phyloP scores from a whole-genome alignment of 2,329 filamentous ascomycete genomes.

The Madurella mycetomatis region DNA sequence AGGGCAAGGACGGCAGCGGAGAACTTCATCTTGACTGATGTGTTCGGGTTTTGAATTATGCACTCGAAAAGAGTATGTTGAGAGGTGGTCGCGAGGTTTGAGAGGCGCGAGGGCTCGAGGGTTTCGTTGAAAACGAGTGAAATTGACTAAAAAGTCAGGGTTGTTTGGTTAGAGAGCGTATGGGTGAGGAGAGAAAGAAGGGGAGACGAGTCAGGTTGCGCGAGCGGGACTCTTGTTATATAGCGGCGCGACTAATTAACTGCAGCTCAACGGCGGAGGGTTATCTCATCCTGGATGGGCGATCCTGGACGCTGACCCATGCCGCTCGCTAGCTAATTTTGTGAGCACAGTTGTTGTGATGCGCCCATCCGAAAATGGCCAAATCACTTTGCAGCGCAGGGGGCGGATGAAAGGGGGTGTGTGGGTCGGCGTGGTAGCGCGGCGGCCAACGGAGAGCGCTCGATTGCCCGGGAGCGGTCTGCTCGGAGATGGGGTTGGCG shows the following conservation, averaged over 20 bases:
- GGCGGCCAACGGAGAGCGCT: conserved; percentile 14
- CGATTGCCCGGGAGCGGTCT: conserved; percentile 4
- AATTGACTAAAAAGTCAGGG: conserved; percentile 56
- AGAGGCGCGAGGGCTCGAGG: conserved; percentile 26
- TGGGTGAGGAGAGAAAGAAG: conserved; percentile 43
- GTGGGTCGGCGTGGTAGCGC: conserved; percentile 16
- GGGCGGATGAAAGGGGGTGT: conserved; percentile 21
- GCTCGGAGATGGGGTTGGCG: conserved; percentile 1
- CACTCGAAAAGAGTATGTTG: conserved; percentile 26
- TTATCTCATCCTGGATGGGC: background rate
- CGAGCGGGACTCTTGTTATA: conserved; percentile 44
- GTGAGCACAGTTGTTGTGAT: conserved; percentile 1
- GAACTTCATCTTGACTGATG: conserved; percentile 63
- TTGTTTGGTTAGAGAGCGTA: conserved; percentile 38
- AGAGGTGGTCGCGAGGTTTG: conserved; percentile 26
- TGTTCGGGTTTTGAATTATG: conserved; percentile 40
- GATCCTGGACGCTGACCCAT: too few relatives aligned
- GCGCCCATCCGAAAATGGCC: conserved; percentile 16
- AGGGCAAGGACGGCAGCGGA: conserved; percentile 50
- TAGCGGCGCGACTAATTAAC: conserved; percentile 25
- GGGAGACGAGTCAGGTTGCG: conserved; percentile 31
- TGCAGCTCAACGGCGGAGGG: conserved; percentile 8
- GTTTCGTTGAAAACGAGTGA: conserved; percentile 47
- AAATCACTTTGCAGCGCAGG: conserved; percentile 14
- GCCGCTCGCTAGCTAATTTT: conserved; percentile 2